Conservation (phyloP, 441 rosid genomes). For the Monsonia emarginata region DNA sequence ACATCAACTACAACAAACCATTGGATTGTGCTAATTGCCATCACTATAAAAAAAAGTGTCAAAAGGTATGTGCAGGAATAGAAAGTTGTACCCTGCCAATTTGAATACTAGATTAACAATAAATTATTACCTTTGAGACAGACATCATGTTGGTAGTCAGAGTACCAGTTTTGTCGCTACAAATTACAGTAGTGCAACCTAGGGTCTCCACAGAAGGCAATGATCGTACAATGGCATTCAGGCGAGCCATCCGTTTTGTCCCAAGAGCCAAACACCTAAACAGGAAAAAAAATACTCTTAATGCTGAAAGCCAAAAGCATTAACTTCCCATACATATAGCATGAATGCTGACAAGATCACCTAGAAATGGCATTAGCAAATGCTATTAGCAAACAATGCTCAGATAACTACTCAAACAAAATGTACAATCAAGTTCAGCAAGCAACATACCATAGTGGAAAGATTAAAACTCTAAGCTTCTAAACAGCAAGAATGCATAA, state of each 20-base stretch:
- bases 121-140: conserved; percentile 64
- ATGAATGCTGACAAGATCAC: not conserved
- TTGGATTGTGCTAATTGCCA: not conserved
- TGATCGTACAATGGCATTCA: conserved; percentile 93
- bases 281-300: not conserved
- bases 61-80: not conserved
- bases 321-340: not conserved
- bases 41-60: not conserved
- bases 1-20: not conserved
- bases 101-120: not conserved
- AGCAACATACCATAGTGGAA: not conserved
- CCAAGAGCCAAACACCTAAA: conserved; percentile 97
- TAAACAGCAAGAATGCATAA: not conserved
- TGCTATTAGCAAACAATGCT: conserved; percentile 2
- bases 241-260: conserved; percentile 96
- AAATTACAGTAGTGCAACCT: conserved; percentile 97
- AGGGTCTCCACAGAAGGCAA: conserved; percentile 97
- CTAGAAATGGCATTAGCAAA: not conserved
- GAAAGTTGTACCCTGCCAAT: not conserved
- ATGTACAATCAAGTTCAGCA: not conserved
- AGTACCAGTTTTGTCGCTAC: conserved; percentile 98
- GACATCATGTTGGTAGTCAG: conserved; percentile 99
- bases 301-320: conserved; percentile 13
- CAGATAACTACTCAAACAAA: not conserved
- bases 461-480: not conserved